A percentile compares a stretch with the other conserved stretches of the same genome.
These are phyloP conservation scores for Microcera coccophila DNA, from an alignment of 2,329 filamentous ascomycete species.

Conservation along the genomic window DNA sequence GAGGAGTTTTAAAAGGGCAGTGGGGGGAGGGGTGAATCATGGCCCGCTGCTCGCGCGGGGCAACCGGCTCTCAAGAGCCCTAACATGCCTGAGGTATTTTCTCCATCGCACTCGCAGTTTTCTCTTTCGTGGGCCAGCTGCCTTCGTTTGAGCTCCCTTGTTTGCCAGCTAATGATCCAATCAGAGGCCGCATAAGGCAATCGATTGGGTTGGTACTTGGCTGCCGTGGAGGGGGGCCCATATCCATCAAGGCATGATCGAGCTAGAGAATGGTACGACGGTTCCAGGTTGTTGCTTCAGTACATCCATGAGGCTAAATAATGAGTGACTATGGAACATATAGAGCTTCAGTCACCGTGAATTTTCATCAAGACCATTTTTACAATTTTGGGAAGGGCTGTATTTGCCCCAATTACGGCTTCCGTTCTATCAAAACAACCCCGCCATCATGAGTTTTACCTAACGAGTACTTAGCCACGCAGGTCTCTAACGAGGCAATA, in stretches of 20 bases:
- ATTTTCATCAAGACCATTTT: too few relatives aligned
- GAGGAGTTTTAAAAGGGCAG: constrained; percentile 38
- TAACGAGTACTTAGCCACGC: too few relatives aligned
- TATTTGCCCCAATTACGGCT: too few relatives aligned
- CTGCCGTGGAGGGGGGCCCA: constrained; percentile 9
- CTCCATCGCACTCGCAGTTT: constrained; percentile 17
- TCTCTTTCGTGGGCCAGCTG: neutral
- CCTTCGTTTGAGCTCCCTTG: neutral
- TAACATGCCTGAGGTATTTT: constrained; percentile 34
- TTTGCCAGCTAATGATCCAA: constrained; percentile 8
- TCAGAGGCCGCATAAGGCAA: constrained; percentile 5
- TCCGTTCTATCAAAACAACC: neutral
- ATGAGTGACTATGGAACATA: too few relatives aligned
- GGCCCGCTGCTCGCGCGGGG: constrained; percentile 33
- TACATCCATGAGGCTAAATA: too few relatives aligned
- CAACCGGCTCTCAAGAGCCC: constrained; percentile 33
- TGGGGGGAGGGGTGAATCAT: constrained; percentile 26
- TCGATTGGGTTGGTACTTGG: constrained; percentile 3
- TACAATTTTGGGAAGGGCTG: too few relatives aligned
- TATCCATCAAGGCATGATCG: constrained; percentile 11
- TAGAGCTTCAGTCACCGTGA: too few relatives aligned
- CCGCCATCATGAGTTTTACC: neutral
- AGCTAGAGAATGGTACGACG: constrained; percentile 20
- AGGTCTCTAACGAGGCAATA: too few relatives aligned
- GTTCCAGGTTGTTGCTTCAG: neutral